Evolutionary conservation across 1,284 basidiomycete genomes (phyloP).

Genomic region (Cyathus olla): DNA sequence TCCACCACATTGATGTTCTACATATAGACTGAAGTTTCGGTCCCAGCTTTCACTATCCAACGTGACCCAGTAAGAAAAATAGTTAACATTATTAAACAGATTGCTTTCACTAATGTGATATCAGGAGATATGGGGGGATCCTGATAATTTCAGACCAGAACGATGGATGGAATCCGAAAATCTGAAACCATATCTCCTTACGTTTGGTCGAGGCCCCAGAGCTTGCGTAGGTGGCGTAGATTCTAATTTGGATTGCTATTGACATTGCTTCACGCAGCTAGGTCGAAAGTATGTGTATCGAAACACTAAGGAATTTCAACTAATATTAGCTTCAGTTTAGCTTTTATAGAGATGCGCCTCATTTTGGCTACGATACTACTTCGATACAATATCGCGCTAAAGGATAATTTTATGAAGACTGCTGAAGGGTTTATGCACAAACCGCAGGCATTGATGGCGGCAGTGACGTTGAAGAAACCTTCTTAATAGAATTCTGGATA

Average conservation of each 20-base stretch:
- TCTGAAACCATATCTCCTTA: constrained; percentile 44
- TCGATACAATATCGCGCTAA: constrained; percentile 39
- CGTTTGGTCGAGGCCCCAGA: constrained; percentile 50
- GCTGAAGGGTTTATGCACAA: constrained; percentile 42
- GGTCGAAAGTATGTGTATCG: constrained; percentile 21
- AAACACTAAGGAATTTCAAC: background rate
- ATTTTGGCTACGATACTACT: constrained; percentile 44
- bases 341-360: constrained; percentile 45
- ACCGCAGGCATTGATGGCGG: constrained; percentile 26
- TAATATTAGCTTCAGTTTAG: constrained; percentile 25
- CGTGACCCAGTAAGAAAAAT: constrained; percentile 36
- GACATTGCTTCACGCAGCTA: constrained; percentile 10
- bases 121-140: constrained; percentile 53
- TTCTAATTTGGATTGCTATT: background rate
- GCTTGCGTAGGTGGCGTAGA: constrained; percentile 31
- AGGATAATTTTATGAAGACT: constrained; percentile 26
- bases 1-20: background rate
- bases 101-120: background rate
- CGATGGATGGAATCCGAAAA: constrained; percentile 54
- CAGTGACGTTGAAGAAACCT: too few species aligned
- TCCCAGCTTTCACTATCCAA: constrained; percentile 57
- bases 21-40: constrained; percentile 40
- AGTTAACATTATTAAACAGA: background rate
- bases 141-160: constrained; percentile 55
- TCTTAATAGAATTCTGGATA: too few species aligned